Evolutionary conservation across 352 stramenopile genomes (phyloP), one percentile per base, ranked within the genome.

Genomic region (Salisapilia sapeloensis): DNA sequence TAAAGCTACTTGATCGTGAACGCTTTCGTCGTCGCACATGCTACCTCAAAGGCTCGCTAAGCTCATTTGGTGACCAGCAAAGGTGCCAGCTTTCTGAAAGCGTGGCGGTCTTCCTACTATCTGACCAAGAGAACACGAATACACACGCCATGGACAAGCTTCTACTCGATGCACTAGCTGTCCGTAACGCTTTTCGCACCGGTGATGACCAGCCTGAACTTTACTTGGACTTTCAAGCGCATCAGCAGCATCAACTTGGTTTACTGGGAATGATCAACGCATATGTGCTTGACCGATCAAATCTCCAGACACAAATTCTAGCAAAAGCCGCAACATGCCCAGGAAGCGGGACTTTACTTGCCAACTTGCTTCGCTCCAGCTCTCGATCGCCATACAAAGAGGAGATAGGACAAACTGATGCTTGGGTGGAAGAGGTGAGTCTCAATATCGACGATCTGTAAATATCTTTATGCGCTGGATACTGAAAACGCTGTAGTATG

Each of bases 391-490:
- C 77, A 9, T 72, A 77, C 13, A 35, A 35, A 0, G 65, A 57
- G 21, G 35, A 39, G 14, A 22, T 44, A 15, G 47, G 36, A 18
- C 46, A 47, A 30, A 22, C 27, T 2, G 62, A 74, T 38, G 35
- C 45, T 7, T 83, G 67, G 67, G 60, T 80, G 33, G 50, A 76
- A 28, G 67, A 83, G 60, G 63, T 80, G 30, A 30, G 25, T 26
- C 13, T 16, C 25, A 16, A 1, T n/a, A 6, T 2, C 9, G 17
- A 27, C 17, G 44, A 14, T 4, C 27, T 2, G 10, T 29, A 3
- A 6, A 14, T 6, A 18, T 13, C 17, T 12, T 6, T 4, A 23
- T 16, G 16, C 35, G 13, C 33, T 18, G 29, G 12, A 24, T 30
- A 8, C 11, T 38, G n/a, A 33, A 19, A 4, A 19, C 24, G 22